Evolutionary conservation across 768 basidiomycete species (phyloP).

Genomic region (Russula lepida): DNA sequence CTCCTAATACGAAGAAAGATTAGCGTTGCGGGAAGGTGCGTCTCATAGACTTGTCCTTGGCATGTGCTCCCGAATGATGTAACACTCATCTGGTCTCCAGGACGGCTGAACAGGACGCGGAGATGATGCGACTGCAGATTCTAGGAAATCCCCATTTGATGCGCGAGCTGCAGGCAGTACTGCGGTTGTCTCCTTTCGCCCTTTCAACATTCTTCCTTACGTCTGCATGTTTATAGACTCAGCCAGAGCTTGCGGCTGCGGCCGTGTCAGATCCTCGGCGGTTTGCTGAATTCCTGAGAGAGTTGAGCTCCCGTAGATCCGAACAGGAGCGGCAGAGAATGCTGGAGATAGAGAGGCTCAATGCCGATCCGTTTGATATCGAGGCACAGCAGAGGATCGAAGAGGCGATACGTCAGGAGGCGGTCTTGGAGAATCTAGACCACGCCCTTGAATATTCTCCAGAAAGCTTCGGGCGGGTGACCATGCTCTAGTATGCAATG

Average conservation of each 20-base stretch:
- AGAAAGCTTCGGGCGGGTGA: slow-evolving; percentile 88
- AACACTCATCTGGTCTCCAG: slow-evolving; percentile 31
- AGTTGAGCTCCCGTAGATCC: slow-evolving; percentile 47
- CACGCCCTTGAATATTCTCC: slow-evolving; percentile 93
- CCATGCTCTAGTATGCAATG: slow-evolving; percentile 85
- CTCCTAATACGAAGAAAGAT: slow-evolving; percentile 60
- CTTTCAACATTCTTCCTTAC: neutral
- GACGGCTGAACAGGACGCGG: slow-evolving; percentile 68
- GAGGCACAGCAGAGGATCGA: slow-evolving; percentile 92
- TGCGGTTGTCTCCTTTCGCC: neutral
- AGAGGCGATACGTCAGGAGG: slow-evolving; percentile 84
- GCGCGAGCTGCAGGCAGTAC: slow-evolving; percentile 52
- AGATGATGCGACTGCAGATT: slow-evolving; percentile 84
- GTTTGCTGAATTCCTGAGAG: slow-evolving; percentile 66
- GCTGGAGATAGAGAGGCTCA: slow-evolving; percentile 59
- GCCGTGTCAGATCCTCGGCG: slow-evolving; percentile 57
- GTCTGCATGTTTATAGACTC: slow-evolving; percentile 36
- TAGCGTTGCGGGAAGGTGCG: slow-evolving; percentile 37
- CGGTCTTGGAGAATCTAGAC: slow-evolving; percentile 84
- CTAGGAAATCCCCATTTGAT: slow-evolving; percentile 79
- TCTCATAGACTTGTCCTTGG: neutral
- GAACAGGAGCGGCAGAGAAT: slow-evolving; percentile 42
- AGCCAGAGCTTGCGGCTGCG: slow-evolving; percentile 77
- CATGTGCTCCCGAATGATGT: neutral
- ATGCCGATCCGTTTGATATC: slow-evolving; percentile 84